These are phyloP conservation scores for Lactuca sativa DNA, from an alignment of 129 eudicot species.

Conservation along the genomic window DNA sequence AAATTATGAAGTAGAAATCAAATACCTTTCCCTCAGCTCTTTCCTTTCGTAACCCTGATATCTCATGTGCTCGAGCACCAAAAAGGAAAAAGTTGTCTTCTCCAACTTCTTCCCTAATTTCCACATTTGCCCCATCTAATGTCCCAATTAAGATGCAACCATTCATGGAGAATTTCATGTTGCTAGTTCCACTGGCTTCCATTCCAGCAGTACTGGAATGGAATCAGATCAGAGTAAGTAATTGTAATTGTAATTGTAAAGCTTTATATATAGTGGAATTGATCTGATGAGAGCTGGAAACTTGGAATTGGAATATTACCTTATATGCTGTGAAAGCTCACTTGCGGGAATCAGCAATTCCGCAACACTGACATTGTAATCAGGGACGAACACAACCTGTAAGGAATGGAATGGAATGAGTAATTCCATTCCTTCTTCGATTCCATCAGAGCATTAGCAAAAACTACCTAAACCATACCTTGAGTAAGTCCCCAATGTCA, in stretches of 20 bases:
- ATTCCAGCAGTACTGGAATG: conserved; percentile 84
- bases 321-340: conserved; percentile 96
- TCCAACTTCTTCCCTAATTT: conserved; percentile 90
- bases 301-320: conserved; percentile 35
- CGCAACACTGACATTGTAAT: conserved; percentile 95
- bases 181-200: conserved; percentile 99
- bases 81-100: conserved; percentile 84
- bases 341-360: conserved; percentile 91
- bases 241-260: neutral
- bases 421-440: too few species aligned
- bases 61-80: conserved; percentile 82
- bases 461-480: conserved; percentile 40
- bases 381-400: conserved; percentile 92
- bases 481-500: conserved; percentile 83
- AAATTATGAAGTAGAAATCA: neutral
- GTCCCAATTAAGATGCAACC: conserved; percentile 94
- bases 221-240: conserved; percentile 17
- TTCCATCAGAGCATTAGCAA: too few species aligned
- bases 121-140: conserved; percentile 93
- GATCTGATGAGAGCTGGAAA: conserved; percentile 10
- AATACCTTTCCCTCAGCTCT: conserved; percentile 93
- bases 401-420: neutral
- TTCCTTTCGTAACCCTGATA: conserved; percentile 64
- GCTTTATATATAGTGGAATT: neutral
- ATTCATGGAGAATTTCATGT: conserved; percentile 97